Conservation (phyloP, 345 rosid genomes). For the Cochlearia excelsa region DNA sequence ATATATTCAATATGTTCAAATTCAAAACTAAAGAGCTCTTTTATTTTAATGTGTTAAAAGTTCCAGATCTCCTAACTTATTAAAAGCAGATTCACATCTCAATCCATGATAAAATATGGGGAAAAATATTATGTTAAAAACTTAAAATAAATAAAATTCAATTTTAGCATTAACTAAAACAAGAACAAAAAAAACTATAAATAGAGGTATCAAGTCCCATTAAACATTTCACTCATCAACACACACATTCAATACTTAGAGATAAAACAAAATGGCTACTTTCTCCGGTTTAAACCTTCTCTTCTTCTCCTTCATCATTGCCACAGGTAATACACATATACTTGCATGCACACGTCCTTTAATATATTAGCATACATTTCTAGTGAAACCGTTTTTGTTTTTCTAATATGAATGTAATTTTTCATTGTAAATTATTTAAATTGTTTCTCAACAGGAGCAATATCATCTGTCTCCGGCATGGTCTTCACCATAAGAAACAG, state of each 20-base stretch:
- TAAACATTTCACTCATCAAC: background rate
- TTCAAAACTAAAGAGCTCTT: no score
- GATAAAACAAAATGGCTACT: constrained; percentile 21
- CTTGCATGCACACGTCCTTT: background rate
- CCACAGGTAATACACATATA: constrained; percentile 5
- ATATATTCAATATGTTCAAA: no score
- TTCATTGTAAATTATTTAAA: no score
- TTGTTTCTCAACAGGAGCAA: constrained; percentile 3
- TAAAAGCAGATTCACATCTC: no score
- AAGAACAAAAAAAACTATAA: constrained; percentile 12
- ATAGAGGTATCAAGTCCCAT: constrained; percentile 7
- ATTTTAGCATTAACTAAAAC: background rate
- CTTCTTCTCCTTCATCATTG: constrained; percentile 26
- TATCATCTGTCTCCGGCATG: constrained; percentile 23
- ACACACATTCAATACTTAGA: background rate
- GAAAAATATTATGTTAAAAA: background rate
- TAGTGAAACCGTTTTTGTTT: background rate
- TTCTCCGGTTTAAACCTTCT: constrained; percentile 14
- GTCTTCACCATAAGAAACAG: constrained; percentile 18
- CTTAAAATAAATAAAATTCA: background rate
- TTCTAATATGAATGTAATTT: no score
- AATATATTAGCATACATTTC: background rate
- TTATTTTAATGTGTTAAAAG: no score
- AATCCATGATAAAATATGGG: no score
- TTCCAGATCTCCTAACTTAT: no score